Base-by-base conservation (phyloP, 164 flowering plant species). In the Taxillus chinensis region DNA sequence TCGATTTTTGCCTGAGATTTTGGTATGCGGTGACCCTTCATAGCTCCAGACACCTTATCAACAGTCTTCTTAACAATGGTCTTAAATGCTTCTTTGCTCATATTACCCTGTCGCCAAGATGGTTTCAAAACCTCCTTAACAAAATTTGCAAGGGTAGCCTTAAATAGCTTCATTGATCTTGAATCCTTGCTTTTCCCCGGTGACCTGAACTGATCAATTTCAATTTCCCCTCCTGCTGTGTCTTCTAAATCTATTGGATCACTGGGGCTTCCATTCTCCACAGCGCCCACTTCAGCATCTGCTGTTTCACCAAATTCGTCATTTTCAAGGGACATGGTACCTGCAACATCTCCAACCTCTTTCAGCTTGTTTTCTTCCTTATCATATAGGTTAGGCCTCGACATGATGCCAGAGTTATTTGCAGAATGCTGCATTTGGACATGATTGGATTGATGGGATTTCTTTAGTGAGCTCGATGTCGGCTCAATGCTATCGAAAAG, bases 31-130 rank as follows among this genome's bases (percentile, higher is more conserved):
- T 79, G 92, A 57, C 81, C 70, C 72, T 87, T 81, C 96, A 90
- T 87, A 52, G 97, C 90, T 70, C 91, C 92, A 60, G 96, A 77
- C 11, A 90, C 99, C 70, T 89, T 93, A 71, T 90, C 99, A 62
- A 93, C 96, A 58, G 97, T 90, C 77, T 90, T 93, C 75, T 87
- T 90, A 41, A 90, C 99, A 79, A 93, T 87, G 38, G 99, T 93
- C 81, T 93, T 93, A 70, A 93, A 93, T 40, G 92, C 96, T 68
- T 90, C 99, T 79, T 93, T 90, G 81, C 99, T 93, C 97, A 93
- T 89, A 77, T 90, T 93, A 63, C 99, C 99, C 68, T 90, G 91
- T 38, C 92, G 78, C 99, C 99, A 93, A 55, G 97, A 91, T 41
- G 99, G 99, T 77, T 89, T 90, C 45, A 93, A 64, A 62, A 90